phyloP scores from a whole-genome alignment of 2,329 filamentous ascomycete genomes.

The Penicillium sp. region DNA sequence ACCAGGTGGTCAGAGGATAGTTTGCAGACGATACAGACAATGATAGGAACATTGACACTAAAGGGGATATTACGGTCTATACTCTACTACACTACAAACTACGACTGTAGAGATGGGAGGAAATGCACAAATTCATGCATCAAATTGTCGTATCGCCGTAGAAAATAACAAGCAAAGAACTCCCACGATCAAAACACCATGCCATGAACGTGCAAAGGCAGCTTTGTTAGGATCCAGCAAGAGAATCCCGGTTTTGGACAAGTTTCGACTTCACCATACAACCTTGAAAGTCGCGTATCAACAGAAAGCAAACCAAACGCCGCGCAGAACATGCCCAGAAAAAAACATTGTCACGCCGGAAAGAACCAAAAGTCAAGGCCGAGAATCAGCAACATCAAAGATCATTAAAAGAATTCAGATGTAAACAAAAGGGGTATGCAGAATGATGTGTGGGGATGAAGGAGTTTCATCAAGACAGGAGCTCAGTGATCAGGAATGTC shows the following conservation, averaged over 20 bases:
- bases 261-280: constrained; percentile 9
- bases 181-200: constrained; percentile 9
- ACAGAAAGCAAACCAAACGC: constrained; percentile 25
- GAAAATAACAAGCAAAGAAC: constrained; percentile 14
- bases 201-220: constrained; percentile 4
- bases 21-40: constrained; percentile 6
- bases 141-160: constrained; percentile 19
- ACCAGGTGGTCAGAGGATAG: constrained; percentile 10
- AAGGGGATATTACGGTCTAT: constrained; percentile 8
- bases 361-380: neutral
- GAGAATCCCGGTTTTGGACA: neutral
- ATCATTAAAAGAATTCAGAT: constrained; percentile 20
- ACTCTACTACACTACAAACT: too few species aligned
- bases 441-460: constrained; percentile 15
- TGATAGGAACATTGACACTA: neutral
- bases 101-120: too few species aligned
- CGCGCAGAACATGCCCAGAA: constrained; percentile 21
- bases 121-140: constrained; percentile 11
- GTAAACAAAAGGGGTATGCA: constrained; percentile 22
- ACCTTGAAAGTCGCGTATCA: constrained; percentile 13
- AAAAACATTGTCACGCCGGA: constrained; percentile 21
- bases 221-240: constrained; percentile 1
- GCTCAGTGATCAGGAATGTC: constrained; percentile 3
- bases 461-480: too few species aligned
- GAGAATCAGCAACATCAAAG: constrained; percentile 3